Percentiles rank a stretch among this genome's conserved stretches.
These are phyloP conservation scores for Discostella stelligera DNA, from an alignment of 352 stramenopile genomes.

Conservation along the genomic window DNA sequence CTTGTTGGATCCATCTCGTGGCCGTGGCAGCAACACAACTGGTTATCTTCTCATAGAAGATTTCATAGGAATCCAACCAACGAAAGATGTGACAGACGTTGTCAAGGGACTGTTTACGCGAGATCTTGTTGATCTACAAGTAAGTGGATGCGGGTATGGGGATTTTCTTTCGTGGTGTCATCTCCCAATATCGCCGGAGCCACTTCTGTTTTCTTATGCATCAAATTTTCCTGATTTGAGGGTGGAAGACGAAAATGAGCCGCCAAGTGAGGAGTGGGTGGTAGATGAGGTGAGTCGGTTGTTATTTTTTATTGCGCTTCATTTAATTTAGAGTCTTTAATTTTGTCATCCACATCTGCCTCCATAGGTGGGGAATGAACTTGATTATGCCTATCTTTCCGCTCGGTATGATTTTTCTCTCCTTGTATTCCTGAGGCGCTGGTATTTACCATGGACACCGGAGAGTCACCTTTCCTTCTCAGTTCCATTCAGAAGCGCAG, in stretches of 20 bases:
- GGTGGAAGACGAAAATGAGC: conserved; percentile 18
- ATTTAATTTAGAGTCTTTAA: neutral
- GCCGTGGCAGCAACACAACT: neutral
- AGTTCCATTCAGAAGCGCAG: conserved; percentile 34
- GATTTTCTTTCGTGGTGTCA: conserved; percentile 57
- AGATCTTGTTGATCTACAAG: conserved; percentile 60
- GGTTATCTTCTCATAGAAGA: conserved; percentile 12
- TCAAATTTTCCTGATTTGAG: conserved; percentile 40
- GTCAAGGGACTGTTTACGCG: conserved; percentile 54
- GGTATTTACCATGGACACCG: conserved; percentile 54
- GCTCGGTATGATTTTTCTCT: conserved; percentile 61
- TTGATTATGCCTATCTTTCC: conserved; percentile 33
- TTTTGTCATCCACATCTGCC: neutral
- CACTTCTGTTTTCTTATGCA: conserved; percentile 38
- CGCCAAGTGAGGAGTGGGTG: conserved; percentile 28
- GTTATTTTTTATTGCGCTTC: neutral
- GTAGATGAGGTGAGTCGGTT: conserved; percentile 43
- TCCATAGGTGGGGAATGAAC: conserved; percentile 28
- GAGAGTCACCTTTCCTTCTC: conserved; percentile 52
- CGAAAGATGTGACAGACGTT: conserved; percentile 56
- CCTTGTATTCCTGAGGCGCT: conserved; percentile 48
- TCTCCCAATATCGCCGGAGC: conserved; percentile 43
- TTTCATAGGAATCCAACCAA: conserved; percentile 33
- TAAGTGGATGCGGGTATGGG: conserved; percentile 52
- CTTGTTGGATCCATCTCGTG: conserved; percentile 15